These are phyloP conservation scores for Trametes coccinea DNA, from an alignment of 768 basidiomycete species.

Conservation along the genomic window DNA sequence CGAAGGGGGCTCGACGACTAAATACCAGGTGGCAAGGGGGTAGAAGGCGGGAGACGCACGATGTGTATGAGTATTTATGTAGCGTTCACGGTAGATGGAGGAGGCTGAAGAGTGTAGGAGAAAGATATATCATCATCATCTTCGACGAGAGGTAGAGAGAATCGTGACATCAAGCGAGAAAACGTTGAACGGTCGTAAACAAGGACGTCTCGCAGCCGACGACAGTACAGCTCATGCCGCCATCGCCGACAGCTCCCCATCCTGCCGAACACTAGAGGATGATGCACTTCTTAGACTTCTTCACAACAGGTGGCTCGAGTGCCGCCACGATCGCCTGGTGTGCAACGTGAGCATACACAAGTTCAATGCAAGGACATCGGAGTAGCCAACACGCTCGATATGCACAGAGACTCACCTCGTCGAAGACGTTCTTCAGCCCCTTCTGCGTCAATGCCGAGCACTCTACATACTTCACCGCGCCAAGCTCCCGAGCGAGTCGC, in stretches of 20 bases:
- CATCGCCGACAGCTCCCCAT: conserved; percentile 32
- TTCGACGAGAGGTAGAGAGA: conserved; percentile 14
- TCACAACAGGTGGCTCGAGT: conserved; percentile 93
- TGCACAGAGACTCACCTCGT: conserved; percentile 70
- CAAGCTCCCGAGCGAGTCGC: conserved; percentile 92
- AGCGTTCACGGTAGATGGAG: conserved; percentile 23
- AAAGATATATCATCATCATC: conserved; percentile 26
- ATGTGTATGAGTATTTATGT: conserved; percentile 20
- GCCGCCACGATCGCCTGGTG: conserved; percentile 95
- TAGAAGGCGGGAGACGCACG: conserved; percentile 15
- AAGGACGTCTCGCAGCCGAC: conserved; percentile 10
- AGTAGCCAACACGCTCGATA: neutral
- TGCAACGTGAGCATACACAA: conserved; percentile 3
- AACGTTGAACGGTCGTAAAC: conserved; percentile 23
- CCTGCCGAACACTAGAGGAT: conserved; percentile 55
- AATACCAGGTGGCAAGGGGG: conserved; percentile 4
- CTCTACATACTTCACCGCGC: conserved; percentile 98
- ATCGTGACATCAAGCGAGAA: conserved; percentile 30
- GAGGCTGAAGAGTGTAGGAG: conserved; percentile 19
- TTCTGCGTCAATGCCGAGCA: conserved; percentile 99
- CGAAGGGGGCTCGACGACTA: neutral
- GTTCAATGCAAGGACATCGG: neutral
- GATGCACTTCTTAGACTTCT: conserved; percentile 76
- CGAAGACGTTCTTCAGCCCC: conserved; percentile 99
- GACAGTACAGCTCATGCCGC: neutral